phyloP scores from a whole-genome alignment of 1,284 basidiomycete species.

The Leccinum pachyderme region DNA sequence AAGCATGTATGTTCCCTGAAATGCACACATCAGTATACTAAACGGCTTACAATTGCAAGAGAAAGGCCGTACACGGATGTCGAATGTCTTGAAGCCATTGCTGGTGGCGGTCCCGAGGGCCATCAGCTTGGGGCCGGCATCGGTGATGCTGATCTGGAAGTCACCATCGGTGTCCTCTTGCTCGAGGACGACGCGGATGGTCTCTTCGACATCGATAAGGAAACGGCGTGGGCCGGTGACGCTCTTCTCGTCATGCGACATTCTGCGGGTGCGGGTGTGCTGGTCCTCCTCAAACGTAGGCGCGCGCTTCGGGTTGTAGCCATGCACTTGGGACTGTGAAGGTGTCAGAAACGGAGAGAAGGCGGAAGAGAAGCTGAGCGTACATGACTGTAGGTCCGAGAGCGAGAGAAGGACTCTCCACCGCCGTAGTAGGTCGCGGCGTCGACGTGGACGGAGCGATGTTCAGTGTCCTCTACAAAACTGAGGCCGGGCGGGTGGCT shows the following conservation, averaged over 20 bases:
- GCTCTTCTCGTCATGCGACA: slow-evolving; percentile 84
- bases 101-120: slow-evolving; percentile 94
- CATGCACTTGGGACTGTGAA: slow-evolving; percentile 57
- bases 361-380: slow-evolving; percentile 22
- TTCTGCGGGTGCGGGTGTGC: slow-evolving; percentile 67
- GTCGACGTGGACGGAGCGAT: slow-evolving; percentile 60
- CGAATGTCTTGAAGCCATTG: slow-evolving; percentile 97
- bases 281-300: slow-evolving; percentile 75
- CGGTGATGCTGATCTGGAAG: slow-evolving; percentile 95
- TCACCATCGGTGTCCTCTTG: slow-evolving; percentile 98
- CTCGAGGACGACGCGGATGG: slow-evolving; percentile 92
- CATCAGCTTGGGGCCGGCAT: slow-evolving; percentile 96
- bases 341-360: slow-evolving; percentile 1
- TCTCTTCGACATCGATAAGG: slow-evolving; percentile 98
- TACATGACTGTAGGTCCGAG: slow-evolving; percentile 84
- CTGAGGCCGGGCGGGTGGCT: slow-evolving; percentile 60
- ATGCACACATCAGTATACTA: slow-evolving; percentile 5
- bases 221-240: slow-evolving; percentile 79
- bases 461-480: slow-evolving; percentile 63
- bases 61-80: slow-evolving; percentile 73
- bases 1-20: slow-evolving; percentile 96
- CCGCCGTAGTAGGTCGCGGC: slow-evolving; percentile 83
- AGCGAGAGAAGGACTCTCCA: slow-evolving; percentile 71
- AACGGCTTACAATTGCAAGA: not conserved
- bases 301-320: slow-evolving; percentile 62